phyloP scores from a whole-genome alignment of 768 basidiomycete species.

The Lentinus tigrinus region DNA sequence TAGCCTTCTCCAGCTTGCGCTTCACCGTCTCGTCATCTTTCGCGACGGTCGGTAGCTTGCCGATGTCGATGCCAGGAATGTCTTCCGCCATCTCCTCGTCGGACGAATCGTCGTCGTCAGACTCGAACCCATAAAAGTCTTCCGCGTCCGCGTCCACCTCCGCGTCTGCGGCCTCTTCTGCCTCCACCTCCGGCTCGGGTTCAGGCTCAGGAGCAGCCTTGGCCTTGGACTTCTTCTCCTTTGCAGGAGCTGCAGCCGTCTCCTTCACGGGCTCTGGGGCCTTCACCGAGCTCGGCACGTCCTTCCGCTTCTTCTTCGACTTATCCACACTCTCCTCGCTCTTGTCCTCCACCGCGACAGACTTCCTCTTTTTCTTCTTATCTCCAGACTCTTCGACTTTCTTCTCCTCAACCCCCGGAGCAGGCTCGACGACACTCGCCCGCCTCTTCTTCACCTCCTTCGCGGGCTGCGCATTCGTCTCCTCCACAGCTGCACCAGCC shows the following conservation, averaged over 20 bases:
- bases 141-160: constrained; percentile 27
- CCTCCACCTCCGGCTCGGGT: constrained; percentile 9
- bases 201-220: constrained; percentile 12
- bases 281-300: not conserved
- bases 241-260: not conserved
- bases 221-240: constrained; percentile 6
- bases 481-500: not conserved
- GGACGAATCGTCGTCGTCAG: constrained; percentile 71
- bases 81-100: constrained; percentile 72
- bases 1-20: constrained; percentile 49
- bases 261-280: not conserved
- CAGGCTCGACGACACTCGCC: not conserved
- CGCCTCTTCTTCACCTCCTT: constrained; percentile 10
- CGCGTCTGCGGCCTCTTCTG: constrained; percentile 3
- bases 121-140: constrained; percentile 73
- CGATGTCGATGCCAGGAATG: constrained; percentile 57
- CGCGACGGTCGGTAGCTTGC: constrained; percentile 78
- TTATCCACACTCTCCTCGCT: constrained; percentile 3
- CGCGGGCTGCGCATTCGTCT: not conserved
- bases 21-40: constrained; percentile 86
- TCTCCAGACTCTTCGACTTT: constrained; percentile 4
- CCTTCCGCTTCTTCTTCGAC: constrained; percentile 8
- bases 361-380: constrained; percentile 11
- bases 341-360: not conserved
- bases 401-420: constrained; percentile 14